Conservation (phyloP, 164 flowering plant genomes). For the Magnolia kwangsiensis region DNA sequence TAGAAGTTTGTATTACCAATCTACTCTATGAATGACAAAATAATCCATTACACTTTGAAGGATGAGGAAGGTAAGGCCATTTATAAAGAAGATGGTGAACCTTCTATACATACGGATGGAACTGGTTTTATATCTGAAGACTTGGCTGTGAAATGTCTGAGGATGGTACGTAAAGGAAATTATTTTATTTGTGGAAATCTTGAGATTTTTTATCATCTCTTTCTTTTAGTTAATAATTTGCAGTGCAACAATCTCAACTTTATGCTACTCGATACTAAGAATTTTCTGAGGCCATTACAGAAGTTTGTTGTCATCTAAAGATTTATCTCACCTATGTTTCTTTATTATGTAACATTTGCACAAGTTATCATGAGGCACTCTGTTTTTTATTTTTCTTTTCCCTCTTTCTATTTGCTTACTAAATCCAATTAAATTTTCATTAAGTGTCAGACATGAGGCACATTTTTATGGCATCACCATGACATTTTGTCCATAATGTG, state of each 20-base stretch:
- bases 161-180: conserved; percentile 14
- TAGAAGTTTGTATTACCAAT: background rate
- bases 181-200: conserved; percentile 14
- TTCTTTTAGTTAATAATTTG: background rate
- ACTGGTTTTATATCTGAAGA: conserved; percentile 90
- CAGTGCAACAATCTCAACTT: background rate
- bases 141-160: conserved; percentile 58
- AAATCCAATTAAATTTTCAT: too few species aligned
- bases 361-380: too few species aligned
- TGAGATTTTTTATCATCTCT: conserved; percentile 19
- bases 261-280: background rate
- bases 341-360: too few species aligned
- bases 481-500: too few species aligned
- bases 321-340: background rate
- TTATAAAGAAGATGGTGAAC: conserved; percentile 45
- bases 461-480: too few species aligned
- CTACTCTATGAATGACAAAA: background rate
- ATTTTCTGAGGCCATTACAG: background rate
- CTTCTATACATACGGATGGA: conserved; percentile 77
- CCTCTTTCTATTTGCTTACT: too few species aligned
- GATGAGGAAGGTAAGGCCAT: conserved; percentile 43
- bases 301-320: too few species aligned
- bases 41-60: conserved; percentile 29
- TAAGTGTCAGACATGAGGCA: too few species aligned
- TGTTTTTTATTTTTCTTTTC: too few species aligned